phyloP scores from a whole-genome alignment of 768 basidiomycete species.

The Tremella fuciformis region DNA sequence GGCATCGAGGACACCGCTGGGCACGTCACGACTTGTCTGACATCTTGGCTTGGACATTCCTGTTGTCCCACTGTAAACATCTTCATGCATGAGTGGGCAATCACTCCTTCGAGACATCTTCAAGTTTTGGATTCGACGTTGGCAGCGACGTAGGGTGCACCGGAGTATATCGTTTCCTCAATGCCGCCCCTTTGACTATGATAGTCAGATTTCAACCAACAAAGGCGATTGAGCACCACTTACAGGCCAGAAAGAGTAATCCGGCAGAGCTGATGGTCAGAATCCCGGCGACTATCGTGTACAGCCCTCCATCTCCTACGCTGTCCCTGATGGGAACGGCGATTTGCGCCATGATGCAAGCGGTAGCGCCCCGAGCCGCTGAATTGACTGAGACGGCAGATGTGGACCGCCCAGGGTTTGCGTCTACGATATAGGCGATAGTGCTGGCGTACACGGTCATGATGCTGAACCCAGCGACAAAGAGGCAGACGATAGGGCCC shows the following conservation, averaged over 20 bases:
- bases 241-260: background rate
- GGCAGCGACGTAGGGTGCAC: too few relatives aligned
- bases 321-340: slow-evolving; percentile 69
- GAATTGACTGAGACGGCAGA: slow-evolving; percentile 72
- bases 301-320: slow-evolving; percentile 76
- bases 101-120: too few relatives aligned
- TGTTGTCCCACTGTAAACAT: too few relatives aligned
- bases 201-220: too few relatives aligned
- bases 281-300: slow-evolving; percentile 65
- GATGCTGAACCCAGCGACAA: slow-evolving; percentile 68
- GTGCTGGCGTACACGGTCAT: slow-evolving; percentile 71
- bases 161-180: too few relatives aligned
- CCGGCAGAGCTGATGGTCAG: slow-evolving; percentile 40
- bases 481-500: slow-evolving; percentile 68
- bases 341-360: slow-evolving; percentile 68
- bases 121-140: too few relatives aligned
- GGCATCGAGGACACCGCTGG: too few relatives aligned
- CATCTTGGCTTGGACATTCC: too few relatives aligned
- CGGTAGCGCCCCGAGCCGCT: slow-evolving; percentile 66
- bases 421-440: slow-evolving; percentile 80
- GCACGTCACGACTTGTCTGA: too few relatives aligned
- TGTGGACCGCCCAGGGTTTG: slow-evolving; percentile 75
- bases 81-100: too few relatives aligned
- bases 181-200: too few relatives aligned
- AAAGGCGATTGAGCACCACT: too few relatives aligned